These are phyloP conservation scores for Solanum aculeatissimum DNA, from an alignment of 305 asterid genomes.

Conservation along the genomic window DNA sequence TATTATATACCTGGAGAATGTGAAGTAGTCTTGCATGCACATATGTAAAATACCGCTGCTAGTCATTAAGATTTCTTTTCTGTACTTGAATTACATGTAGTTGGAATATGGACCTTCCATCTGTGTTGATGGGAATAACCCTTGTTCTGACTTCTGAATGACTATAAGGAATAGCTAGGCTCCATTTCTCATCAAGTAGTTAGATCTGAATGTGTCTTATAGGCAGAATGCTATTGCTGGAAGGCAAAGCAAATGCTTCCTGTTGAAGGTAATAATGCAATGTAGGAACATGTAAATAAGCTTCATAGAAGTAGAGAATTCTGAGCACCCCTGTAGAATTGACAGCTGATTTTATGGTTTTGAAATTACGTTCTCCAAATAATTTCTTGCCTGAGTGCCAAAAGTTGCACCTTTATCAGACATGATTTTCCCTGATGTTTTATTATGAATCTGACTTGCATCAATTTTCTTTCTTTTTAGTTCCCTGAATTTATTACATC, in stretches of 20 bases:
- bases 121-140: background rate
- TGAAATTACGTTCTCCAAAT: background rate
- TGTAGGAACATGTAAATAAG: background rate
- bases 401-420: background rate
- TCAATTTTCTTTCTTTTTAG: slow-evolving; percentile 32
- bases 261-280: background rate
- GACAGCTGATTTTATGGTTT: background rate
- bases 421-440: background rate
- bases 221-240: background rate
- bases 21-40: background rate
- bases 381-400: background rate
- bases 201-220: background rate
- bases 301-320: background rate
- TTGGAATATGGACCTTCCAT: background rate
- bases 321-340: background rate
- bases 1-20: background rate
- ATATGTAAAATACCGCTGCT: background rate
- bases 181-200: background rate
- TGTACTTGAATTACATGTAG: background rate
- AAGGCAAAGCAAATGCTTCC: background rate
- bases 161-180: background rate
- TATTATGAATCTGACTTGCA: background rate
- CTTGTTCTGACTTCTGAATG: slow-evolving; percentile 1
- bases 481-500: slow-evolving; percentile 73
- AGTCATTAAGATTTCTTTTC: background rate